Evolutionary conservation across 176 grass and related monocot species (phyloP).

Genomic region (Oryza brachyantha): DNA sequence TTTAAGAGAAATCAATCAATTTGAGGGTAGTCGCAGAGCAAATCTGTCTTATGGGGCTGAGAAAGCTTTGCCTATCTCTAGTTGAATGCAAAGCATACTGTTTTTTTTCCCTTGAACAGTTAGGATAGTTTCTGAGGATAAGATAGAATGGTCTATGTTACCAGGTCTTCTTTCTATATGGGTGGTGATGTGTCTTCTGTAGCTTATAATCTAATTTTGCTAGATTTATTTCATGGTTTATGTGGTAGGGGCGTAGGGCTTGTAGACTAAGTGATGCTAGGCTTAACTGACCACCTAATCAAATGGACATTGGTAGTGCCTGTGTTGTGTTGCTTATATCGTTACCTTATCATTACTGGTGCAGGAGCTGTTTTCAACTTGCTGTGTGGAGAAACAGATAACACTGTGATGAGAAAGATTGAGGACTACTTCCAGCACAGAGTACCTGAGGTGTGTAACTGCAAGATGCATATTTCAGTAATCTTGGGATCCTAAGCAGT

Average conservation of each 20-base stretch:
- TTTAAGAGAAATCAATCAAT: slow-evolving; percentile 6
- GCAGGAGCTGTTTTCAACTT: slow-evolving; percentile 98
- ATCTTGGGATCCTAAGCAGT: slow-evolving; percentile 3
- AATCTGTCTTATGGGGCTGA: neutral
- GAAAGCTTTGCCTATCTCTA: neutral
- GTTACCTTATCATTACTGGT: slow-evolving; percentile 31
- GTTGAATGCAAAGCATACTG: neutral
- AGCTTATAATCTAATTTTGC: neutral
- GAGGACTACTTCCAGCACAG: slow-evolving; percentile 69
- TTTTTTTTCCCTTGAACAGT: too few species aligned
- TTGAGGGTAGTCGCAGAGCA: neutral
- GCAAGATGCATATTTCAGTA: neutral
- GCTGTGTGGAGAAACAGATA: slow-evolving; percentile 62
- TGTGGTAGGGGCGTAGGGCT: neutral
- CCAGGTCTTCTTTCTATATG: neutral
- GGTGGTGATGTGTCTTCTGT: neutral
- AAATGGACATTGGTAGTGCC: too few species aligned
- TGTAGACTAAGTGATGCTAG: neutral
- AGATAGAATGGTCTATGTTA: neutral
- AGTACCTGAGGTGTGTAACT: slow-evolving; percentile 57
- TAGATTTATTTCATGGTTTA: neutral
- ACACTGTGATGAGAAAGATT: slow-evolving; percentile 81
- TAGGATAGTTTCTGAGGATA: neutral
- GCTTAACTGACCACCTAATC: neutral
- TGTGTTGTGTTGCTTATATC: neutral